Evolutionary conservation across 495 filamentous ascomycete genomes (phyloP), one percentile per base, ranked within the genome.

Genomic region (Tuber borchii): DNA sequence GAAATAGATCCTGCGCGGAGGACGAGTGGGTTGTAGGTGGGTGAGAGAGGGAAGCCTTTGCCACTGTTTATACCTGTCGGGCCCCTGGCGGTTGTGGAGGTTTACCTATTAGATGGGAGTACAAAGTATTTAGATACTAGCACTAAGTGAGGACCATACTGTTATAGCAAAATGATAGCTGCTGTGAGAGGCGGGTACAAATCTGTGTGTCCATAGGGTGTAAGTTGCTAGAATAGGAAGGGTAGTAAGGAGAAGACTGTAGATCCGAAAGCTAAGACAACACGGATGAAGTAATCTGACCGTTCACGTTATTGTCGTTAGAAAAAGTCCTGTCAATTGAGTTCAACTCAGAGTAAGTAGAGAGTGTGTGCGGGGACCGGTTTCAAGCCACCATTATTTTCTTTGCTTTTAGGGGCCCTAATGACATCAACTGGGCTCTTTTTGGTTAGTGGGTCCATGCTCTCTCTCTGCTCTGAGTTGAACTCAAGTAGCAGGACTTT

Each of bases 281-380:
- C 51, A 61, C n/a, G 51, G 51, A 61, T 61, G 51, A 56, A 56
- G 48, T 56, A n/a, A n/a, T n/a, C n/a, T n/a, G n/a, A n/a, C n/a
- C n/a, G n/a, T n/a, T n/a, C n/a, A n/a, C n/a, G n/a, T n/a, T 22
- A 56, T 56, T 51, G 2, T 37, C 34, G 34, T 37, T 37, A 37
- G 34, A 37, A 37, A 37, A 37, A 37, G 34, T 37, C 34, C 34
- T 37, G 34, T 37, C 34, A 37, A 2, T 37, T 37, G 34, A 37
- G 34, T 37, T 37, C 34, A 37, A 37, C 34, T 37, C 34, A 37
- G 34, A 37, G 34, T 2, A 37, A 37, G 34, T 37, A 37, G 34
- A 37, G 34, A 37, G 34, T 1, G 34, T 1, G 34, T 2, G 34
- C 2, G 2, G 34, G 34, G 34, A 2, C 34, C 2, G 34, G 34